Percentiles rank a stretch among this genome's conserved stretches.
Evolutionary conservation across 1,284 basidiomycete genomes (phyloP).

Genomic region (Cutaneotrichosporon mucoides): DNA sequence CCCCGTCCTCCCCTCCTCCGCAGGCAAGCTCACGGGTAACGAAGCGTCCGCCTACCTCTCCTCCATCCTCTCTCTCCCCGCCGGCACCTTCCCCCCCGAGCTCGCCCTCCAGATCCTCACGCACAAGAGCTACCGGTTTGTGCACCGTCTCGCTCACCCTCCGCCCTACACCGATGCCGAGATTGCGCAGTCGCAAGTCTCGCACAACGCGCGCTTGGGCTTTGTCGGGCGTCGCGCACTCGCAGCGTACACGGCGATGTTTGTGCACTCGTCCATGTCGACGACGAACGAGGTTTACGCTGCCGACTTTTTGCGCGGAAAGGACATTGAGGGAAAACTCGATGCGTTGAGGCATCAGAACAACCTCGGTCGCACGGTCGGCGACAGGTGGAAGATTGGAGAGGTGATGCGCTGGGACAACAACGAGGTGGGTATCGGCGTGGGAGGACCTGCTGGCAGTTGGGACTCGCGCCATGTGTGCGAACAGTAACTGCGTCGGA

Average conservation of each 20-base stretch:
- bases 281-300: not conserved
- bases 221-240: conserved; percentile 47
- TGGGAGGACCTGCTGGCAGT: not conserved
- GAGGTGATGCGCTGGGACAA: conserved; percentile 44
- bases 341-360: conserved; percentile 33
- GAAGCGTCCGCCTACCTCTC: conserved; percentile 38
- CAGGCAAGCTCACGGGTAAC: conserved; percentile 12
- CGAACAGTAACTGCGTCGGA: no score
- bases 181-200: conserved; percentile 12
- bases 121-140: conserved; percentile 47
- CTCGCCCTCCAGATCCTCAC: conserved; percentile 47
- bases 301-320: conserved; percentile 10
- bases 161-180: conserved; percentile 16
- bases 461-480: no score
- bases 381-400: conserved; percentile 35
- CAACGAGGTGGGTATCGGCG: conserved; percentile 34
- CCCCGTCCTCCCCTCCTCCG: not conserved
- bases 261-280: conserved; percentile 36
- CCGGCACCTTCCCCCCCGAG: conserved; percentile 36
- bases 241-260: conserved; percentile 40
- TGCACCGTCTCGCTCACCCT: conserved; percentile 29
- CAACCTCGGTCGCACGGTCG: conserved; percentile 42
- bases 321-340: conserved; percentile 31
- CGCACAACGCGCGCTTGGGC: conserved; percentile 42
- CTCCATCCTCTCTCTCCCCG: conserved; percentile 34